Base-by-base conservation (phyloP, 2,329 filamentous ascomycete species). In the Dichotomopilus funicola region DNA sequence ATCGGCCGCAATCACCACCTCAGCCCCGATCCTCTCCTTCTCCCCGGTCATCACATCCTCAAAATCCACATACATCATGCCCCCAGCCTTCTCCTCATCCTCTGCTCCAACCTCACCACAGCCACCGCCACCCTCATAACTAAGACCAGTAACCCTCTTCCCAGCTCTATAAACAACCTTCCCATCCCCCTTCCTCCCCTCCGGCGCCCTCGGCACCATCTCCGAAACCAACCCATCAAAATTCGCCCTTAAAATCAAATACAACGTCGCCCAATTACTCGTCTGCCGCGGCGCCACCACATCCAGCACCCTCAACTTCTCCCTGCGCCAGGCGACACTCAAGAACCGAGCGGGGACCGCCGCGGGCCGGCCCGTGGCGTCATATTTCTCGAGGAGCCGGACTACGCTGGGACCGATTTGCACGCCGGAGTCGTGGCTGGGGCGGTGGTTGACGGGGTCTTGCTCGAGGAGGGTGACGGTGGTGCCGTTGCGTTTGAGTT, bases 231-330 rank as follows among this genome's bases (percentile, higher is more conserved):
- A 27, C 2, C 71, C 72, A 54, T 75, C 72, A 45, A 73, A 72
- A 48, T 72, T 70, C 58, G 71, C 72, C 6, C 72, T 62, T 7
- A 75, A 62, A 6, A 74, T 61, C 13, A 69, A 64, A 55, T 74
- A 73, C 38, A 74, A 55, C 35, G 71, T 54, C 41, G 72, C 71
- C 73, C 73, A 76, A 53, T 68, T 73, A 1, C 72, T 73, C 65
- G 72, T 70, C 13, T 66, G 58, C 55, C 71, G 67, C 19, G 19
- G 19, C 19, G 19, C 19, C 35, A 60, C 53, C 8, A 62, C 53
- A 2, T 61, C 63, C n/a, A 54, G 48, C 6, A 52, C 38, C 34
- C 41, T 49, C n/a, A 60, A 40, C 9, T 60, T 46, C 6, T 50
- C 31, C 37, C 53, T 61, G 50, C 59, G 55, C 33, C 48, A 59